Evolutionary conservation across 2,329 filamentous ascomycete species (phyloP).

Genomic region (Magnaporthiopsis rhizophila): DNA sequence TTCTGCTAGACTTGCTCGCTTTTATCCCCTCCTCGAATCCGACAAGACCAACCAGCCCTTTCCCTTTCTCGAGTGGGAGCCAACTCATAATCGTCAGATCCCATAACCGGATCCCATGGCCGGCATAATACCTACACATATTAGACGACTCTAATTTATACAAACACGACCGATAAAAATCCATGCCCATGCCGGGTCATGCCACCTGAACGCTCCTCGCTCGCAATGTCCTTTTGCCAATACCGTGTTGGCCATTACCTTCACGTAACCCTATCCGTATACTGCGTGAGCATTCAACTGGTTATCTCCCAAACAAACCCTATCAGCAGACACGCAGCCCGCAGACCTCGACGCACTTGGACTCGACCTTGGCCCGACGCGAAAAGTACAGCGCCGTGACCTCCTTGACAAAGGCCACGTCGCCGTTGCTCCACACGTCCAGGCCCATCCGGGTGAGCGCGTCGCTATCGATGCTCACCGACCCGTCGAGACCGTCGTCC

Average conservation of each 20-base stretch:
- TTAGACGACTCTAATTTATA: background rate
- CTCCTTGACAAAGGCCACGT: slow-evolving; percentile 60
- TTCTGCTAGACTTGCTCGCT: background rate
- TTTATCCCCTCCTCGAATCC: background rate
- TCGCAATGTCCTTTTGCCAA: no score
- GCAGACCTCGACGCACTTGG: slow-evolving; percentile 66
- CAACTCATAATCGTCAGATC: background rate
- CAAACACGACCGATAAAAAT: background rate
- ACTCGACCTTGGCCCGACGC: slow-evolving; percentile 53
- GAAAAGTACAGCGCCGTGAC: slow-evolving; percentile 59
- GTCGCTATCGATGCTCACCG: slow-evolving; percentile 52
- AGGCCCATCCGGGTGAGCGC: slow-evolving; percentile 66
- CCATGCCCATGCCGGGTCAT: background rate
- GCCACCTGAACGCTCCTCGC: background rate
- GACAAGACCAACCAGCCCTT: background rate
- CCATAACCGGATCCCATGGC: background rate
- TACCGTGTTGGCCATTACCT: no score
- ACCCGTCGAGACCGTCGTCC: slow-evolving; percentile 23
- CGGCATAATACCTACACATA: background rate
- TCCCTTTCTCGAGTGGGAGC: background rate
- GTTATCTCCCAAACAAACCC: background rate
- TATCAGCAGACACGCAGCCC: slow-evolving; percentile 59
- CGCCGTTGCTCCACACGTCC: slow-evolving; percentile 66
- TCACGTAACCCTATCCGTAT: no score
- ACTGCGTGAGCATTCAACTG: no score